Percentiles rank a stretch among this genome's conserved stretches.
phyloP scores from a whole-genome alignment of 108 stramenopile genomes.

The Cylindrotheca fusiformis region DNA sequence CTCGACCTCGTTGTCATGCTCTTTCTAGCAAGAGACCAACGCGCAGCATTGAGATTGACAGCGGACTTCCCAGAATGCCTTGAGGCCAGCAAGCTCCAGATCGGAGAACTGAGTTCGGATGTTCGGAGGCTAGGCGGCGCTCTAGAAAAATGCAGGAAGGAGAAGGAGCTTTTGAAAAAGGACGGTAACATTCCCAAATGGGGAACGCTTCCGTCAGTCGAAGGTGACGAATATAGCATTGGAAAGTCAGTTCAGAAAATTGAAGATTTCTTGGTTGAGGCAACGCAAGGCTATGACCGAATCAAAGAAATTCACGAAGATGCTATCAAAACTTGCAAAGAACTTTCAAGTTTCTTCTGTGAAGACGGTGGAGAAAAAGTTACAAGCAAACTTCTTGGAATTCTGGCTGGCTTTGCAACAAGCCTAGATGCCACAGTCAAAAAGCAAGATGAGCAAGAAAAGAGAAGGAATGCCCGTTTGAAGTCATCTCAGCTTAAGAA shows the following conservation, averaged over 20 bases:
- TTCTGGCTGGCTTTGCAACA: conserved; percentile 64
- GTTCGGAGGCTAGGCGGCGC: conserved; percentile 44
- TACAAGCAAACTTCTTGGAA: conserved; percentile 51
- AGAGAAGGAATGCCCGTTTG: conserved; percentile 1
- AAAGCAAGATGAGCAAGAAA: conserved; percentile 64
- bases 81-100: conserved; percentile 60
- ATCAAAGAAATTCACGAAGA: conserved; percentile 45
- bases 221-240: conserved; percentile 5
- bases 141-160: conserved; percentile 59
- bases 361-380: conserved; percentile 72
- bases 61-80: conserved; percentile 72
- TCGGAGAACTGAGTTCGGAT: conserved; percentile 65
- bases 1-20: conserved; percentile 90
- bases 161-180: conserved; percentile 56
- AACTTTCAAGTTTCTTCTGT: conserved; percentile 71
- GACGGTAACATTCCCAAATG: conserved; percentile 19
- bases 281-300: conserved; percentile 30
- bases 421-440: conserved; percentile 59
- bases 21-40: conserved; percentile 62
- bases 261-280: conserved; percentile 58
- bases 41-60: conserved; percentile 50
- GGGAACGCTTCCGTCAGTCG: background rate
- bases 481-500: conserved; percentile 32
- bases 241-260: conserved; percentile 52
- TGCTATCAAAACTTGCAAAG: conserved; percentile 70